phyloP scores from a whole-genome alignment of 1,284 basidiomycete species.

The Melampsora larici-populina region DNA sequence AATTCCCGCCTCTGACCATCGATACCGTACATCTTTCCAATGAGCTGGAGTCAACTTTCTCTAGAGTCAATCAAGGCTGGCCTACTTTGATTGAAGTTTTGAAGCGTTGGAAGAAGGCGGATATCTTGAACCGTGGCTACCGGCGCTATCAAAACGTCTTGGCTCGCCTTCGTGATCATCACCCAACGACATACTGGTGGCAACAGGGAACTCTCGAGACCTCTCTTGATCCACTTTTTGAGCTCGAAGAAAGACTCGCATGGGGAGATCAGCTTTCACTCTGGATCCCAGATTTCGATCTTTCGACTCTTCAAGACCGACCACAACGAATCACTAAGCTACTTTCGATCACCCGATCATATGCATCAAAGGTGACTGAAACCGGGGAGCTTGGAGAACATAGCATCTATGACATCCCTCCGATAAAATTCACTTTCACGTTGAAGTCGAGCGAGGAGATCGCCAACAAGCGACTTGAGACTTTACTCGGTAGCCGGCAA shows the following conservation, averaged over 20 bases:
- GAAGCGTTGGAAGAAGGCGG: neutral
- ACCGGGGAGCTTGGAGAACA: neutral
- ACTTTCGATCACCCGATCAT: neutral
- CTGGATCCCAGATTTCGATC: neutral
- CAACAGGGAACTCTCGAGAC: neutral
- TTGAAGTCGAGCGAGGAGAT: neutral
- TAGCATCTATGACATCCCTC: neutral
- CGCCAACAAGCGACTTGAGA: neutral
- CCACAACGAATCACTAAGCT: neutral
- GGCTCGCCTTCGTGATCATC: neutral
- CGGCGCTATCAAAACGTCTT: neutral
- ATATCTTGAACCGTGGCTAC: neutral
- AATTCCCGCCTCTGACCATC: neutral
- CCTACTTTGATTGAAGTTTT: neutral
- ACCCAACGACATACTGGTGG: neutral
- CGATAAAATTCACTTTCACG: neutral
- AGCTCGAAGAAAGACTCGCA: neutral
- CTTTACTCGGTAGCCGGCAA: neutral
- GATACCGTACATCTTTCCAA: neutral
- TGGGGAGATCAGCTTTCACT: conserved; percentile 6
- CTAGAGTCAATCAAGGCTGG: neutral
- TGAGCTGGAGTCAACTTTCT: neutral
- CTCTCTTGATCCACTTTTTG: neutral
- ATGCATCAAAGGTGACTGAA: neutral
- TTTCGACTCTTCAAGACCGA: neutral